phyloP scores from a whole-genome alignment of 1,284 basidiomycete species.

The Papiliotrema fonsecae region DNA sequence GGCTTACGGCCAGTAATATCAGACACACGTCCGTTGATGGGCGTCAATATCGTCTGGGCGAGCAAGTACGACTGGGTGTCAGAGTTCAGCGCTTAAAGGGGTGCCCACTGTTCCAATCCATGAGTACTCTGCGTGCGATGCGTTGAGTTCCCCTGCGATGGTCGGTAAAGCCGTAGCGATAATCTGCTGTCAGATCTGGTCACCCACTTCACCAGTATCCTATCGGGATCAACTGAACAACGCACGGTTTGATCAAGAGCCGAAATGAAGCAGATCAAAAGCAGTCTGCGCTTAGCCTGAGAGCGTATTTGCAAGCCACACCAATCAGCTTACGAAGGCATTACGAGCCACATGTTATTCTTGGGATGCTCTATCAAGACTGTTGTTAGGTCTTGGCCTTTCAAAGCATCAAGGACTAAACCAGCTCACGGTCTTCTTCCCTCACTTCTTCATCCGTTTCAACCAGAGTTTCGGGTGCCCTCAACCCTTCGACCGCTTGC shows the following conservation, averaged over 20 bases:
- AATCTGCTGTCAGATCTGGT: constrained; percentile 6
- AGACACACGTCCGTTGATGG: constrained; percentile 30
- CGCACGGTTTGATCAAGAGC: constrained; percentile 31
- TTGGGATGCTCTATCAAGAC: constrained; percentile 6
- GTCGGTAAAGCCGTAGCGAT: constrained; percentile 23
- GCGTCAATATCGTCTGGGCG: constrained; percentile 26
- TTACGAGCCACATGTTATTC: constrained; percentile 17
- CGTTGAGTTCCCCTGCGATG: constrained; percentile 21
- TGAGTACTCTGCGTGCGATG: constrained; percentile 29
- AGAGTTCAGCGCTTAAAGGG: no score
- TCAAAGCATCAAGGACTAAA: neutral
- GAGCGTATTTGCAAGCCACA: no score
- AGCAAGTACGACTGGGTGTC: constrained; percentile 22
- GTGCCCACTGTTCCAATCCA: constrained; percentile 26
- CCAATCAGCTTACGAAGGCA: constrained; percentile 12
- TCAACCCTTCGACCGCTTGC: no score
- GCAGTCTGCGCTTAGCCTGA: constrained; percentile 20
- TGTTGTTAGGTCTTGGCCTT: no score
- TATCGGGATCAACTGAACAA: no score
- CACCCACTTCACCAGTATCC: no score
- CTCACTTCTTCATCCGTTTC: neutral
- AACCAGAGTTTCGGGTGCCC: no score
- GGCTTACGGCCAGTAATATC: constrained; percentile 38
- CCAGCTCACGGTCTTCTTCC: neutral
- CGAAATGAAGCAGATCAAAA: constrained; percentile 35